Evolutionary conservation across 495 filamentous ascomycete species (phyloP).

Genomic region (Hypoxylon intermedium): DNA sequence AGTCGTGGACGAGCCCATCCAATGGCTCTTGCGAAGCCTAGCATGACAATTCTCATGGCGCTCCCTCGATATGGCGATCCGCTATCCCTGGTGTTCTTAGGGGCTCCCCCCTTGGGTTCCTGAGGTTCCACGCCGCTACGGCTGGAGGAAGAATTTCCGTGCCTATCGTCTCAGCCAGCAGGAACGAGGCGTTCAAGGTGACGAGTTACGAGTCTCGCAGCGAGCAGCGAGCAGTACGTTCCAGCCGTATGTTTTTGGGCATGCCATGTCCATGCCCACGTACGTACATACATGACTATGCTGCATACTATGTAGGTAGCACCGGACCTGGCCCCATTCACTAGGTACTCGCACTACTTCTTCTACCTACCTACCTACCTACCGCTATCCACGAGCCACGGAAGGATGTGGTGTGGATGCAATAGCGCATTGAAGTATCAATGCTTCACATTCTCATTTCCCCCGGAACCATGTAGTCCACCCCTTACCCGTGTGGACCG

Average conservation of each 20-base stretch:
- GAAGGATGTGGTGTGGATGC: conserved; percentile 43
- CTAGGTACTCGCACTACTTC: neutral
- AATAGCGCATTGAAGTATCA: conserved; percentile 42
- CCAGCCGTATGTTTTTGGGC: conserved; percentile 23
- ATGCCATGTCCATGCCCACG: neutral
- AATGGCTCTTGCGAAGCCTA: conserved; percentile 20
- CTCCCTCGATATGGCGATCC: conserved; percentile 29
- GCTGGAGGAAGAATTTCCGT: conserved; percentile 34
- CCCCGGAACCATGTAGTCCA: conserved; percentile 41
- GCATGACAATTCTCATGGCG: conserved; percentile 13
- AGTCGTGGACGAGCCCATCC: conserved; percentile 26
- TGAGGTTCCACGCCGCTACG: conserved; percentile 34
- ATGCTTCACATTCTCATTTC: conserved; percentile 39
- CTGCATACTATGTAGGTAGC: conserved; percentile 6
- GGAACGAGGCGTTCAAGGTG: conserved; percentile 34
- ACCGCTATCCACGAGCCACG: conserved; percentile 13
- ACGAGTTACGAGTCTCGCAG: conserved; percentile 28
- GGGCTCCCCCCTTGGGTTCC: conserved; percentile 14
- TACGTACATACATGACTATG: neutral
- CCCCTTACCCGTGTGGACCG: conserved; percentile 23
- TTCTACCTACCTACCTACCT: conserved; percentile 8
- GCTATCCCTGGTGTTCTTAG: conserved; percentile 29
- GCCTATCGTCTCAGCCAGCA: conserved; percentile 38
- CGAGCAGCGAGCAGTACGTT: no score
- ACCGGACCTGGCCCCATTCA: conserved; percentile 3